phyloP scores from a whole-genome alignment of 805 yeast species.

The Starmerella vitae region DNA sequence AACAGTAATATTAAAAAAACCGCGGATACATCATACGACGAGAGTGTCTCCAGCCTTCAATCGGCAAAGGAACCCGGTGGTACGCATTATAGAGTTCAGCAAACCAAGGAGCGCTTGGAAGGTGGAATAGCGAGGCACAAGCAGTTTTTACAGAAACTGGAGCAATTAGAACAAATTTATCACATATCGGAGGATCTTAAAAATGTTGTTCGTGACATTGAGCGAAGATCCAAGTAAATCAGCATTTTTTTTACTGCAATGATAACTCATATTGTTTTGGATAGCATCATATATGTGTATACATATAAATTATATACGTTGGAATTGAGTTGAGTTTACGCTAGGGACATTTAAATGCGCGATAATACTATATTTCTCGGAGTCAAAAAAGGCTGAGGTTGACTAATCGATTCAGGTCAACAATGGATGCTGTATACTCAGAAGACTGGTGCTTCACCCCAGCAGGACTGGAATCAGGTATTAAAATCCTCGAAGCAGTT shows the following conservation, averaged over 20 bases:
- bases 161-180: slow-evolving; percentile 16
- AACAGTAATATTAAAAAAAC: slow-evolving; percentile 3
- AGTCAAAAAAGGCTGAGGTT: neutral
- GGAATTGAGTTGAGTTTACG: too few relatives aligned
- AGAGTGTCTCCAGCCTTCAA: slow-evolving; percentile 8
- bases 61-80: slow-evolving; percentile 9
- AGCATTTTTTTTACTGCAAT: neutral
- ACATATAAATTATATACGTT: too few relatives aligned
- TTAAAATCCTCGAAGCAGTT: slow-evolving; percentile 7
- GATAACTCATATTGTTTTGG: neutral
- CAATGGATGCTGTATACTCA: slow-evolving; percentile 12
- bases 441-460: slow-evolving; percentile 21
- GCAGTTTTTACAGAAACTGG: slow-evolving; percentile 6
- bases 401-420: slow-evolving; percentile 1
- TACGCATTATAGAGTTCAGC: slow-evolving; percentile 11
- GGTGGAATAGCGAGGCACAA: slow-evolving; percentile 3
- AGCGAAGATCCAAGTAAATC: neutral
- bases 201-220: slow-evolving; percentile 8
- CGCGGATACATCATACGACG: slow-evolving; percentile 8
- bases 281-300: too few relatives aligned
- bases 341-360: too few relatives aligned
- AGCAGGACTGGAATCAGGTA: slow-evolving; percentile 18
- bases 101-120: slow-evolving; percentile 3
- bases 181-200: slow-evolving; percentile 16
- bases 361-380: too few relatives aligned